These are phyloP conservation scores for Yamadazyma triangularis DNA, from an alignment of 1,139 yeast genomes.

Conservation along the genomic window DNA sequence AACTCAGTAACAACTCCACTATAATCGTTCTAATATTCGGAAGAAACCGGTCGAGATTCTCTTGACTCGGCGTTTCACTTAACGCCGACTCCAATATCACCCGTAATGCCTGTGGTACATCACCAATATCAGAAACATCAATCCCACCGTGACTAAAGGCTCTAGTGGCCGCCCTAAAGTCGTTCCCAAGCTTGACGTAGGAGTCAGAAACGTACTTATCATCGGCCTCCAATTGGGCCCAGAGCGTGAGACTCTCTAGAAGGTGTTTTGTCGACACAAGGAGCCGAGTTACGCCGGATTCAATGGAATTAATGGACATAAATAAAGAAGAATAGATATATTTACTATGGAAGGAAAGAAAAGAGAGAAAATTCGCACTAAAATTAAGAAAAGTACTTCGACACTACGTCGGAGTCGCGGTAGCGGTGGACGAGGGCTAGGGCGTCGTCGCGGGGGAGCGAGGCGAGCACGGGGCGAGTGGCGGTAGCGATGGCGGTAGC, in stretches of 20 bases:
- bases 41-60: constrained; percentile 70
- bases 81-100: constrained; percentile 81
- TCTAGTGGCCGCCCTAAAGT: constrained; percentile 80
- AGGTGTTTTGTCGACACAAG: constrained; percentile 87
- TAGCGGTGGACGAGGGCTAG: constrained; percentile 53
- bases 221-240: constrained; percentile 80
- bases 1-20: constrained; percentile 70
- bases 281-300: constrained; percentile 76
- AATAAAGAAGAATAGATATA: constrained; percentile 61
- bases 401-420: constrained; percentile 10
- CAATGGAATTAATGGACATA: constrained; percentile 63
- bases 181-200: constrained; percentile 90
- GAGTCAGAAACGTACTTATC: constrained; percentile 88
- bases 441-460: constrained; percentile 60
- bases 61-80: constrained; percentile 82
- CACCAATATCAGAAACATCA: constrained; percentile 41
- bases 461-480: constrained; percentile 46
- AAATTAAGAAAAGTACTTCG: constrained; percentile 35
- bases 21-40: constrained; percentile 88
- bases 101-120: constrained; percentile 45
- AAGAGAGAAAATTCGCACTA: constrained; percentile 77
- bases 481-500: constrained; percentile 63
- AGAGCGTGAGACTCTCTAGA: constrained; percentile 77
- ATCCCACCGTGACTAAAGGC: constrained; percentile 36
- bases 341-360: constrained; percentile 76